A percentile compares a stretch with the other conserved stretches of the same genome.
Conservation (phyloP, 2,329 filamentous ascomycete genomes). For the Fusarium marasasianum region DNA sequence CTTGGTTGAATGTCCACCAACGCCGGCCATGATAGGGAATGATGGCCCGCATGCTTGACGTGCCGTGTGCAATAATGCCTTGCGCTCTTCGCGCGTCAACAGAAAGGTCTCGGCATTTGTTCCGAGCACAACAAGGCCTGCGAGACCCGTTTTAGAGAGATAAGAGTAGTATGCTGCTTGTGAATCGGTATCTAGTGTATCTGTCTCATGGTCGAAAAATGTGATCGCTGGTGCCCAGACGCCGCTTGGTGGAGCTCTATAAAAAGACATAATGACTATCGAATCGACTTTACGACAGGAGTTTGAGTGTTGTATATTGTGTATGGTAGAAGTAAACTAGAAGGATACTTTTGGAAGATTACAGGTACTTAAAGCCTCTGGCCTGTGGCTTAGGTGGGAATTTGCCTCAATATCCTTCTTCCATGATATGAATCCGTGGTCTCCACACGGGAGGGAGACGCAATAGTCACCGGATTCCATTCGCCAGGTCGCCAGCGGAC, state of each 20-base stretch:
- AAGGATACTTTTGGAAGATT: neutral
- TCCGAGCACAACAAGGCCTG: slow-evolving; percentile 63
- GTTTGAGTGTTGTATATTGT: neutral
- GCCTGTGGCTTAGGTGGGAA: neutral
- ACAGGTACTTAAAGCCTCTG: slow-evolving; percentile 31
- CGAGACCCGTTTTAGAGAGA: slow-evolving; percentile 59
- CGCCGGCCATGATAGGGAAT: slow-evolving; percentile 83
- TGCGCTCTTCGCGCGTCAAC: slow-evolving; percentile 66
- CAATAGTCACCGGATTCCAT: neutral
- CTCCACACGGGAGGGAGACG: neutral
- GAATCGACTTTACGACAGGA: neutral
- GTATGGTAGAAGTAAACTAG: neutral
- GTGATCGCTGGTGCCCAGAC: slow-evolving; percentile 65
- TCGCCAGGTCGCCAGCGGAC: neutral
- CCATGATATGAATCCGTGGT: neutral
- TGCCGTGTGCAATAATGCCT: slow-evolving; percentile 64
- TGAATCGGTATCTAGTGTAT: slow-evolving; percentile 57
- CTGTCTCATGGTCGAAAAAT: slow-evolving; percentile 60
- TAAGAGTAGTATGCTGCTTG: slow-evolving; percentile 63
- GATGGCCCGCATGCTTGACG: slow-evolving; percentile 83
- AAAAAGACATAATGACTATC: slow-evolving; percentile 19
- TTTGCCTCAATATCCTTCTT: neutral
- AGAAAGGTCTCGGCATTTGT: slow-evolving; percentile 67
- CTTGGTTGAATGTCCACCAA: slow-evolving; percentile 70
- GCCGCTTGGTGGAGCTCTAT: slow-evolving; percentile 43